Evolutionary conservation across 805 yeast species (phyloP).

Genomic region (Clavispora phyllophila): DNA sequence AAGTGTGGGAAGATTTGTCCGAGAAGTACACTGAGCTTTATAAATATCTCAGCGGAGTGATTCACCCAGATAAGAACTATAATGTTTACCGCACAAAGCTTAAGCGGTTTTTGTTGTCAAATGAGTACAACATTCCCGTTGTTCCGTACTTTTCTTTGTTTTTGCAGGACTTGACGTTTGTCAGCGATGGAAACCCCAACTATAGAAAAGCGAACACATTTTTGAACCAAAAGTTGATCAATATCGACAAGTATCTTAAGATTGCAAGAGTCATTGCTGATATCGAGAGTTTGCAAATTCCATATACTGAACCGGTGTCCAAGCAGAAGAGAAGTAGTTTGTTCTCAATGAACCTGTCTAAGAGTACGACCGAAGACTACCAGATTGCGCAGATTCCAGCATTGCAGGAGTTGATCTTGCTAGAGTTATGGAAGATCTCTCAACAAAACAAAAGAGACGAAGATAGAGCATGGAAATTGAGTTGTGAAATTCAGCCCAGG

Average conservation of each 20-base stretch:
- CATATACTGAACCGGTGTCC: slow-evolving; percentile 31
- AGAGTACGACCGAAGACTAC: slow-evolving; percentile 28
- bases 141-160: slow-evolving; percentile 76
- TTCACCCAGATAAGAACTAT: slow-evolving; percentile 74
- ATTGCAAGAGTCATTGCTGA: slow-evolving; percentile 63
- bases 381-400: slow-evolving; percentile 36
- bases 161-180: slow-evolving; percentile 73
- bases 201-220: slow-evolving; percentile 57
- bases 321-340: slow-evolving; percentile 20
- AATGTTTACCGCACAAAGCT: slow-evolving; percentile 61
- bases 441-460: slow-evolving; percentile 55
- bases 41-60: slow-evolving; percentile 58
- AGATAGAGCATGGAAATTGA: slow-evolving; percentile 70
- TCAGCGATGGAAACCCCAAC: slow-evolving; percentile 76
- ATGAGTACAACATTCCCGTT: slow-evolving; percentile 52
- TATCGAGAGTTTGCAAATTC: slow-evolving; percentile 62
- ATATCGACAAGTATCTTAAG: slow-evolving; percentile 68
- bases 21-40: slow-evolving; percentile 58
- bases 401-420: slow-evolving; percentile 54
- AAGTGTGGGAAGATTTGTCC: slow-evolving; percentile 54
- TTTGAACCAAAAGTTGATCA: slow-evolving; percentile 55
- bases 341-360: slow-evolving; percentile 14
- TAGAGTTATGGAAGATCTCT: slow-evolving; percentile 67
- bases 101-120: slow-evolving; percentile 46
- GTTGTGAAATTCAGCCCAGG: slow-evolving; percentile 56